Evolutionary conservation across 106 monocot genomes (phyloP).

Genomic region (Dendrobium chrysotoxum): DNA sequence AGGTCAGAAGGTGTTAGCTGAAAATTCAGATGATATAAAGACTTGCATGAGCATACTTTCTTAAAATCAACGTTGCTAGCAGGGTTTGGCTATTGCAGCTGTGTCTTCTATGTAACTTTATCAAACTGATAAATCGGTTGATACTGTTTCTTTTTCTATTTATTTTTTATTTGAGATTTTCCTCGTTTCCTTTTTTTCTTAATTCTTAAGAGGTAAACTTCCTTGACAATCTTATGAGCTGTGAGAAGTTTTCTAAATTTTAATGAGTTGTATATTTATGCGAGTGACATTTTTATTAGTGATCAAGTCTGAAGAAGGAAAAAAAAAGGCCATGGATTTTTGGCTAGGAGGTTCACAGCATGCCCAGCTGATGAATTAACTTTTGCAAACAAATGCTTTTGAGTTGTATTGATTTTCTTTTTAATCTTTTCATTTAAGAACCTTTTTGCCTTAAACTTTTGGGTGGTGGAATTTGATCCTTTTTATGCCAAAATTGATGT

Average conservation of each 20-base stretch:
- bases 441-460: neutral
- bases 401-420: too few species aligned
- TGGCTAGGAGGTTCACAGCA: too few species aligned
- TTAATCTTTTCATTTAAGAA: neutral
- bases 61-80: neutral
- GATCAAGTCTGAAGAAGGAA: constrained; percentile 1
- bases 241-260: constrained; percentile 6
- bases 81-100: neutral
- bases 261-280: constrained; percentile 29
- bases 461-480: too few species aligned
- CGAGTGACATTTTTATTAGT: constrained; percentile 16
- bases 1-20: constrained; percentile 10
- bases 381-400: too few species aligned
- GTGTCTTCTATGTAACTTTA: neutral
- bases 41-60: constrained; percentile 23
- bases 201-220: constrained; percentile 15
- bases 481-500: too few species aligned
- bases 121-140: neutral
- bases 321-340: too few species aligned
- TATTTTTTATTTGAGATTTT: neutral
- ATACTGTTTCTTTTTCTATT: neutral
- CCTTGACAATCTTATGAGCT: neutral
- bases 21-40: constrained; percentile 21
- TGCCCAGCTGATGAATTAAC: too few species aligned
- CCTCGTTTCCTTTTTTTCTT: neutral